These are phyloP conservation scores for Globisporangium irregulare DNA, from an alignment of 352 stramenopile genomes.

Conservation along the genomic window DNA sequence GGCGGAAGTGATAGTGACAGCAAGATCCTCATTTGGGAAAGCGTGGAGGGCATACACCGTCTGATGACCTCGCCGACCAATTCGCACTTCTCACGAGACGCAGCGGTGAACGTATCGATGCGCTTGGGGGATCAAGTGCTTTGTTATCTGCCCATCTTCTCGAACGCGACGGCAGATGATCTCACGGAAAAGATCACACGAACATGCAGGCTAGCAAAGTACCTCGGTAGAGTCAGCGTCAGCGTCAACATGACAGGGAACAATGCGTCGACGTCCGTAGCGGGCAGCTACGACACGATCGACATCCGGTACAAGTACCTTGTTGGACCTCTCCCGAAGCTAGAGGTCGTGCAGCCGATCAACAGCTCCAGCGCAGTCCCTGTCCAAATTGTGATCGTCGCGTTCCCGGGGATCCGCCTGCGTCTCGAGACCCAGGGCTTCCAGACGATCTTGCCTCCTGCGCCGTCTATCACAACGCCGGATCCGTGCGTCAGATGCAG, in stretches of 20 bases:
- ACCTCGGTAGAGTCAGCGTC: constrained; percentile 35
- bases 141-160: constrained; percentile 37
- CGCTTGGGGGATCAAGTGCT: constrained; percentile 28
- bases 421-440: constrained; percentile 33
- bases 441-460: constrained; percentile 18
- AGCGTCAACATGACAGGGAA: constrained; percentile 23
- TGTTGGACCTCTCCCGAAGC: constrained; percentile 40
- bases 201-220: constrained; percentile 40
- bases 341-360: constrained; percentile 20
- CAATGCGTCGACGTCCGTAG: constrained; percentile 6
- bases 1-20: constrained; percentile 19
- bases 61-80: constrained; percentile 6
- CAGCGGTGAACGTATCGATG: constrained; percentile 34
- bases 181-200: constrained; percentile 36
- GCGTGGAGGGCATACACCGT: constrained; percentile 24
- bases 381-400: constrained; percentile 3
- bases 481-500: constrained; percentile 28
- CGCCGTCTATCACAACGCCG: constrained; percentile 8
- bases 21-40: constrained; percentile 48
- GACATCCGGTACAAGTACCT: constrained; percentile 48
- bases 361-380: constrained; percentile 9
- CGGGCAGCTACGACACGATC: constrained; percentile 18
- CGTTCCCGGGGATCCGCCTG: constrained; percentile 28
- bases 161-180: constrained; percentile 19
- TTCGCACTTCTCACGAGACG: constrained; percentile 8